Conservation (phyloP, 139 green algal species). For the Tetratostichococcus sp. region DNA sequence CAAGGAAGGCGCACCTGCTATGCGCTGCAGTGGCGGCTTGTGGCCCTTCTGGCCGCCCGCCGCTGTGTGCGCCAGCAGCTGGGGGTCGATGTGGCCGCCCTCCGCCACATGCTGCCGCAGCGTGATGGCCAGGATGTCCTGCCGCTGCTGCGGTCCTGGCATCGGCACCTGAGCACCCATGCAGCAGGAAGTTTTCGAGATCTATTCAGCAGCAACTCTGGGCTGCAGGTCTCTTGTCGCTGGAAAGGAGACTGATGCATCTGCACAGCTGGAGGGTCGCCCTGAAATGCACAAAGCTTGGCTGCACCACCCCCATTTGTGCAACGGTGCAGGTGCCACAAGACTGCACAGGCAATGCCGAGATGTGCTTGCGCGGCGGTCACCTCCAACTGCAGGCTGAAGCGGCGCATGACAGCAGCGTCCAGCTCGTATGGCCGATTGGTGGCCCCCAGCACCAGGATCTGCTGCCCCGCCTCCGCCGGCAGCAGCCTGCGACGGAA, state of each 20-base stretch:
- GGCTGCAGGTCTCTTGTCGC: too few species aligned
- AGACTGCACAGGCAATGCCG: too few species aligned
- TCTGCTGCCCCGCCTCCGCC: background rate
- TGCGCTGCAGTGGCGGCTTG: background rate
- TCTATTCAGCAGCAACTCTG: too few species aligned
- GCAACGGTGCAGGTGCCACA: too few species aligned
- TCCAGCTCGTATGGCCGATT: slow-evolving; percentile 69
- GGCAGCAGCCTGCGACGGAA: too few species aligned
- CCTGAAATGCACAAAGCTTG: too few species aligned
- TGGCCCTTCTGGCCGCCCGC: too few species aligned
- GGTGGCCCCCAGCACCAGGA: slow-evolving; percentile 80
- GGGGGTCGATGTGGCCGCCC: slow-evolving; percentile 16
- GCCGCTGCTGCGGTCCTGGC: slow-evolving; percentile 47
- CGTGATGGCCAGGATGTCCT: slow-evolving; percentile 53
- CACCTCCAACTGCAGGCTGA: slow-evolving; percentile 71
- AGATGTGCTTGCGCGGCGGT: too few species aligned
- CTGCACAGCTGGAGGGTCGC: too few species aligned
- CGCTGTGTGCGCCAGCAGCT: slow-evolving; percentile 16
- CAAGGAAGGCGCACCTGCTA: background rate
- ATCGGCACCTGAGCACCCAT: slow-evolving; percentile 53
- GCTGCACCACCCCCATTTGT: too few species aligned
- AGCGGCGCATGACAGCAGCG: slow-evolving; percentile 62
- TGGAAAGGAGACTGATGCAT: too few species aligned
- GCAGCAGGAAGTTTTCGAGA: too few species aligned
- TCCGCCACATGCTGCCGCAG: slow-evolving; percentile 27